Conservation (phyloP, 2,329 filamentous ascomycete species). For the Calonectria pteridis region DNA sequence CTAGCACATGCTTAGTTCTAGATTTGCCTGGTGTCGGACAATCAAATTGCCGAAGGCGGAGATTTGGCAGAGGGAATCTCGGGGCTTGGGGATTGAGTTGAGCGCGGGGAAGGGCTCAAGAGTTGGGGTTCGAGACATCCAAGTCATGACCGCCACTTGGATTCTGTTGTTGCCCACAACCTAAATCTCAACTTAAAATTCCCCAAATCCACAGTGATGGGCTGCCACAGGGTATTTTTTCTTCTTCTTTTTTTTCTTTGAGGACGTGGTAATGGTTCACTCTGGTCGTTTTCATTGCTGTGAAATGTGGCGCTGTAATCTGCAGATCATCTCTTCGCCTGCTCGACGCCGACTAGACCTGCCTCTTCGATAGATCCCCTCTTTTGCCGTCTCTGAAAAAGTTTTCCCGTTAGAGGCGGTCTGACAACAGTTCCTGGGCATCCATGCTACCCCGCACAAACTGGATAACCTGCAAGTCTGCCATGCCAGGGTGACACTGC, state of each 20-base stretch:
- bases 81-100: background rate
- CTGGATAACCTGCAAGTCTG: constrained; percentile 37
- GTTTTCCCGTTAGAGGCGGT: constrained; percentile 31
- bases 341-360: constrained; percentile 23
- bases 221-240: too few species aligned
- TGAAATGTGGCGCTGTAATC: constrained; percentile 8
- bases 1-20: constrained; percentile 2
- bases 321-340: constrained; percentile 25
- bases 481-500: constrained; percentile 37
- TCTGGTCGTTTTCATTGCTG: background rate
- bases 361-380: constrained; percentile 22
- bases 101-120: background rate
- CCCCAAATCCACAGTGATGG: background rate
- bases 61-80: background rate
- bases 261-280: too few species aligned
- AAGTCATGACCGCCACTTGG: background rate
- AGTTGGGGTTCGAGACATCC: background rate
- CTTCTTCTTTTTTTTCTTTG: too few species aligned
- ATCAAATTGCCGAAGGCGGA: background rate
- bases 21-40: constrained; percentile 12
- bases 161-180: background rate
- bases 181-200: background rate
- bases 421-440: constrained; percentile 41
- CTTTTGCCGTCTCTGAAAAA: constrained; percentile 26
- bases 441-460: constrained; percentile 45